phyloP scores from a whole-genome alignment of 805 yeast genomes.

The Grigorovia jiainica region DNA sequence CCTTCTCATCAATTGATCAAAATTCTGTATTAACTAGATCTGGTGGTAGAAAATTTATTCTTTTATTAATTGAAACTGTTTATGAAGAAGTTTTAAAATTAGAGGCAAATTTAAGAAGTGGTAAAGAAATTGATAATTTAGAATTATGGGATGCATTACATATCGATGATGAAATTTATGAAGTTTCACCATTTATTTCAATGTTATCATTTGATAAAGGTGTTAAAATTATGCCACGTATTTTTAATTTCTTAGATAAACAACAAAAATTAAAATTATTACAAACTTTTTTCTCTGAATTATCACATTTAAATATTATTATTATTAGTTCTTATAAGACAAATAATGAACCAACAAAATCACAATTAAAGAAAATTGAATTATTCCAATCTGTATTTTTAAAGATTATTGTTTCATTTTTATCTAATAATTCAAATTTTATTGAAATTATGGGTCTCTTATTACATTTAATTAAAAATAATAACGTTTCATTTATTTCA shows the following conservation, averaged over 20 bases:
- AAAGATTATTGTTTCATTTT: conserved; percentile 73
- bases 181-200: conserved; percentile 73
- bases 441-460: conserved; percentile 70
- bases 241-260: conserved; percentile 69
- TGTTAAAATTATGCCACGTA: conserved; percentile 78
- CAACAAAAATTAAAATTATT: conserved; percentile 71
- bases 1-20: conserved; percentile 27
- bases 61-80: conserved; percentile 67
- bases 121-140: conserved; percentile 35
- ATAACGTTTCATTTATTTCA: conserved; percentile 47
- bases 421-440: conserved; percentile 67
- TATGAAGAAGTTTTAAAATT: conserved; percentile 67
- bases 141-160: conserved; percentile 72
- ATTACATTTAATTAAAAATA: conserved; percentile 58
- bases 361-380: conserved; percentile 53
- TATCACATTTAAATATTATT: conserved; percentile 71
- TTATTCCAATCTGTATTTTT: conserved; percentile 71
- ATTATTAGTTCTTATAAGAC: conserved; percentile 71
- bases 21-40: conserved; percentile 28
- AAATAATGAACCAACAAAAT: conserved; percentile 45
- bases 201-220: conserved; percentile 80
- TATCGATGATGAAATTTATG: conserved; percentile 48
- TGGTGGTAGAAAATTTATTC: conserved; percentile 42
- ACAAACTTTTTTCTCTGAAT: conserved; percentile 68
- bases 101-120: conserved; percentile 65